Base-by-base conservation (phyloP, 2,329 filamentous ascomycete genomes). In the Apiospora hydei region DNA sequence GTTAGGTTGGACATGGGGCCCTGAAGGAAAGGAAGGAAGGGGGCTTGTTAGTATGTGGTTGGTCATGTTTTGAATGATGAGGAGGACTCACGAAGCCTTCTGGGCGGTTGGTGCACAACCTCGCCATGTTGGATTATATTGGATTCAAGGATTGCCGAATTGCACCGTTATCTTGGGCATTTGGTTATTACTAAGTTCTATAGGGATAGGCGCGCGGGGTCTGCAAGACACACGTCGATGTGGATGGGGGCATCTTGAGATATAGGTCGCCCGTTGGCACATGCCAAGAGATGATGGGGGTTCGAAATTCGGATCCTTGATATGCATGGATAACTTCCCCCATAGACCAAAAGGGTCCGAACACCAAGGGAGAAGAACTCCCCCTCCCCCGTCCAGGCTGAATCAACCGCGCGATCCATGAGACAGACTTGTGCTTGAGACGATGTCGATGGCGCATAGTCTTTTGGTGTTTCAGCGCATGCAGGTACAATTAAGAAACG, bases 81-180 rank as follows among this genome's bases (percentile, higher is more conserved):
- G 16, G 30, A 24, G 21, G n/a, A 71, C 72, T 53, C 41, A 73
- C 72, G 34, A 73, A 69, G 66, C 72, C 72, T 47, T 73, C 72
- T 24, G 72, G 69, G 30, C 72, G 71, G 53, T 73, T 73, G 14
- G 41, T 69, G 44, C 71, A 73, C n/a, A 73, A 44, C n/a, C 47
- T 38, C 21, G 70, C n/a, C 71, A 73, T 71, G 16, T 18, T 51
- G 41, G 41, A 41, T 64, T n/a, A 3, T 41, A 41, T n/a, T 61
- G 34, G 21, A 38, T 4, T 38, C 21, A 21, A 18, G 18, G 18
- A 18, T 46, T 6, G 41, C 11, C 1, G 8, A 46, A 57, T 3
- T 30, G 38, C 1, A 30, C n/a, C 30, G 14, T 21, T 16, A 34
- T 34, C 34, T 34, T 34, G 18, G 44, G 44, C 44, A 5, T 46